Percentiles rank a stretch among this genome's conserved stretches.
Evolutionary conservation across 345 rosid genomes (phyloP).

Genomic region (Alliaria petiolata): DNA sequence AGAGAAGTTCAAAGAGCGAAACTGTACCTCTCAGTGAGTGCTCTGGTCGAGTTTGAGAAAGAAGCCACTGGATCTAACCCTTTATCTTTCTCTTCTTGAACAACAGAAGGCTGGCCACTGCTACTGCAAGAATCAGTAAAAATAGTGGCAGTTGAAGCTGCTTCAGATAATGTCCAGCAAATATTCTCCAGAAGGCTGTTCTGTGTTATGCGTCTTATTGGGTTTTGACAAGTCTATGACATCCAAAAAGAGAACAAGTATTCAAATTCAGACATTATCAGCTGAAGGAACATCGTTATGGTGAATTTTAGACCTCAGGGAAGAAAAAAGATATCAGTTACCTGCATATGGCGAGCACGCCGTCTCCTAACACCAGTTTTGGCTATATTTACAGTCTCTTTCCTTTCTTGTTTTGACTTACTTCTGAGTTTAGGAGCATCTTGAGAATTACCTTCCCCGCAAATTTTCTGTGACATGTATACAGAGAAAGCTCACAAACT

Average conservation of each 20-base stretch:
- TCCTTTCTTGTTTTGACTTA: constrained; percentile 43
- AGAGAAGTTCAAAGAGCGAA: constrained; percentile 7
- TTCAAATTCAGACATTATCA: neutral
- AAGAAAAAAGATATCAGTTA: constrained; percentile 3
- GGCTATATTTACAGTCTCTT: constrained; percentile 53
- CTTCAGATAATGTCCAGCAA: constrained; percentile 92
- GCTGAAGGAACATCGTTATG: neutral
- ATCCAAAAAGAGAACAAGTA: constrained; percentile 2
- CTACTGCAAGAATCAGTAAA: constrained; percentile 59
- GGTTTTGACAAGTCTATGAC: constrained; percentile 77
- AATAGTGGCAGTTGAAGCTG: constrained; percentile 72
- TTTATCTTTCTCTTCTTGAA: constrained; percentile 52
- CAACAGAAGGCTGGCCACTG: constrained; percentile 42
- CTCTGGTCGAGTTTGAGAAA: constrained; percentile 69
- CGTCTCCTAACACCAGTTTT: constrained; percentile 75
- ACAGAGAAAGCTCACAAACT: neutral
- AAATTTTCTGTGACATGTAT: constrained; percentile 38
- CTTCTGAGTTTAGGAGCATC: constrained; percentile 29
- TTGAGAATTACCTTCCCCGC: constrained; percentile 24
- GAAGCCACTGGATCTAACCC: constrained; percentile 65
- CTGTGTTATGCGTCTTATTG: constrained; percentile 74
- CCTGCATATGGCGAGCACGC: constrained; percentile 79
- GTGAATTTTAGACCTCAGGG: neutral
- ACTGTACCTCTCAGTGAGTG: constrained; percentile 71
- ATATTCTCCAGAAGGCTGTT: constrained; percentile 79